Evolutionary conservation across 495 filamentous ascomycete genomes (phyloP), one percentile per base, ranked within the genome.

Genomic region (Trichoderma parareesei): DNA sequence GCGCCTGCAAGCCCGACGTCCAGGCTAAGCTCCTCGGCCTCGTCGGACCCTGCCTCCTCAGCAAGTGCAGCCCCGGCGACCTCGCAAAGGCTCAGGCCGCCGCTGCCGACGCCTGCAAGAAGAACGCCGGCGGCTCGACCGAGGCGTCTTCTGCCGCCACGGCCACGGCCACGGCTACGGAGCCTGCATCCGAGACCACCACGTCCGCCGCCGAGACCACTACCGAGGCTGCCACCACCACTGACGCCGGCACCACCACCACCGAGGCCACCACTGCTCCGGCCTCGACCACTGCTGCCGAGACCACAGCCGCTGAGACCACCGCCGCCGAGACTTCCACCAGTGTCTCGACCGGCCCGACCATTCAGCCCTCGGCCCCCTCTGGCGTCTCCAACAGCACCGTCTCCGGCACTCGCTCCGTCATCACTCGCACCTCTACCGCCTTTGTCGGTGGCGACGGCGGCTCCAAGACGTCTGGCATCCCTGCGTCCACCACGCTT

Each of bases 1-100:
- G 73, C 71, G 66, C 70, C 55, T 75, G 73, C 69, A 53, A 64
- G 48, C 65, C 68, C 3, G 49, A 67, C 8, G 68, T 40, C 10
- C 55, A 70, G 62, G 27, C 67, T 7, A 11, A 41, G 46, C 72
- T 75, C 65, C 61, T 13, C 43, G 43, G 62, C 40, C 44, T 20
- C 48, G 70, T 61, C 53, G 69, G 55, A 0, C 67, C 70, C 5
- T 75, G 73, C 63, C 70, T 75, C 9, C 7, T 72, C 13, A 10
- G 4, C 3, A 60, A 46, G 40, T 73, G 73, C 70, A 42, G 27
- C 38, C 8, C 44, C 5, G 14, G 27, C 1, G 67, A 67, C 13
- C 41, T 75, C 13, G 16, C 61, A 35, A 49, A 69, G 60, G 70
- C 70, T 27, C 69, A 71, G 65, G 65, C 65, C 49, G 73, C 70